Conservation (phyloP, 805 yeast species). For the Barnettozyma sp. region DNA sequence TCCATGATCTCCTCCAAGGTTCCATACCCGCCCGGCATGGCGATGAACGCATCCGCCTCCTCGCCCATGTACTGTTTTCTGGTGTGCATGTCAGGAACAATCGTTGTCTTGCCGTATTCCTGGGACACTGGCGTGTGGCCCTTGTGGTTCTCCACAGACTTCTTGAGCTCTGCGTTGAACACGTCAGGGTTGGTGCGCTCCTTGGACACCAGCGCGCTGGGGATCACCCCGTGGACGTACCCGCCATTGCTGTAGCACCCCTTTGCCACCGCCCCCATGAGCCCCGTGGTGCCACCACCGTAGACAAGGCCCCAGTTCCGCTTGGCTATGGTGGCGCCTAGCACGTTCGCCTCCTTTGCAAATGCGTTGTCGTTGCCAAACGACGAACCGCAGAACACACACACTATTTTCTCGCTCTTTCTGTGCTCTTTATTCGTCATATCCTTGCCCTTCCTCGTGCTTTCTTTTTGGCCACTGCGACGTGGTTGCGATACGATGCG, state of each 20-base stretch:
- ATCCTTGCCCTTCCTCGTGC: too few relatives aligned
- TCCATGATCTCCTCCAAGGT: slow-evolving; percentile 87
- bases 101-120: slow-evolving; percentile 67
- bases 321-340: slow-evolving; percentile 54
- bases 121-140: slow-evolving; percentile 54
- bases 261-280: slow-evolving; percentile 73
- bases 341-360: slow-evolving; percentile 45
- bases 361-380: slow-evolving; percentile 50
- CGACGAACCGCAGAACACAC: slow-evolving; percentile 86
- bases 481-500: too few relatives aligned
- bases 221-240: slow-evolving; percentile 78
- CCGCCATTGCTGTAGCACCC: slow-evolving; percentile 45
- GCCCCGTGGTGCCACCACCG: slow-evolving; percentile 85
- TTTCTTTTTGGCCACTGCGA: too few relatives aligned
- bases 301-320: slow-evolving; percentile 71
- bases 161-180: slow-evolving; percentile 42
- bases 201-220: slow-evolving; percentile 69
- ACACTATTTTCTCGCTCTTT: slow-evolving; percentile 35
- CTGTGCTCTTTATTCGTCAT: slow-evolving; percentile 1
- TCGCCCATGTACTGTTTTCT: slow-evolving; percentile 81
- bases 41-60: slow-evolving; percentile 81
- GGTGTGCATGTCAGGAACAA: slow-evolving; percentile 86
- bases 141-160: slow-evolving; percentile 52
- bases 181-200: slow-evolving; percentile 50
- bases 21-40: slow-evolving; percentile 90